phyloP scores from a whole-genome alignment of 345 rosid species.

The Murraya paniculata region DNA sequence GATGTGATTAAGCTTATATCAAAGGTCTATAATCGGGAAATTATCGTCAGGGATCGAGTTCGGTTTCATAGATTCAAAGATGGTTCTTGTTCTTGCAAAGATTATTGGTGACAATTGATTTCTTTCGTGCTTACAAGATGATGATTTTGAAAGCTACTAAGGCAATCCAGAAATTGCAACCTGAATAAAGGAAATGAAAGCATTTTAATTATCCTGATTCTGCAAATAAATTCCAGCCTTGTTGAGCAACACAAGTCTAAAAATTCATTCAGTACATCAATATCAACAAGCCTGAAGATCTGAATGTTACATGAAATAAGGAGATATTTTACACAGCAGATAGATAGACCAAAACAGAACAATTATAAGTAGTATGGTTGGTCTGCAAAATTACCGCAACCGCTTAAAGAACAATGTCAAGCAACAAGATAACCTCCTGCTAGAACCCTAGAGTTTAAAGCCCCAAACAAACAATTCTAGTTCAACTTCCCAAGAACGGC shows the following conservation, averaged over 20 bases:
- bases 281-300: conserved; percentile 13
- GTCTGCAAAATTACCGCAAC: conserved; percentile 15
- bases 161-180: not conserved
- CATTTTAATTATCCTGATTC: conserved; percentile 1
- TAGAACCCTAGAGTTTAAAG: conserved; percentile 8
- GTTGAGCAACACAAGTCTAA: not conserved
- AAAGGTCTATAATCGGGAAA: conserved; percentile 61
- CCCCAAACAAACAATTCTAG: conserved; percentile 28
- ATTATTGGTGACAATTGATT: conserved; percentile 58
- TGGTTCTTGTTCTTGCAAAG: conserved; percentile 79
- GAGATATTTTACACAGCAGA: conserved; percentile 26
- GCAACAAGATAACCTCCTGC: conserved; percentile 24
- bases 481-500: conserved; percentile 27
- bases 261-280: not conserved
- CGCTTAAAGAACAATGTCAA: conserved; percentile 5
- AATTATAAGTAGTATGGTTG: conserved; percentile 19
- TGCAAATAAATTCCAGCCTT: not conserved
- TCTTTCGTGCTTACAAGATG: not conserved
- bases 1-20: conserved; percentile 67
- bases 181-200: not conserved
- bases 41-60: conserved; percentile 76
- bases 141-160: not conserved
- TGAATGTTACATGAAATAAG: not conserved
- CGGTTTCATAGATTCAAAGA: conserved; percentile 73
- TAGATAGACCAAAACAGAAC: conserved; percentile 10